Evolutionary conservation across 23 red algal genomes (phyloP).

Genomic region (Gracilariopsis chorda): DNA sequence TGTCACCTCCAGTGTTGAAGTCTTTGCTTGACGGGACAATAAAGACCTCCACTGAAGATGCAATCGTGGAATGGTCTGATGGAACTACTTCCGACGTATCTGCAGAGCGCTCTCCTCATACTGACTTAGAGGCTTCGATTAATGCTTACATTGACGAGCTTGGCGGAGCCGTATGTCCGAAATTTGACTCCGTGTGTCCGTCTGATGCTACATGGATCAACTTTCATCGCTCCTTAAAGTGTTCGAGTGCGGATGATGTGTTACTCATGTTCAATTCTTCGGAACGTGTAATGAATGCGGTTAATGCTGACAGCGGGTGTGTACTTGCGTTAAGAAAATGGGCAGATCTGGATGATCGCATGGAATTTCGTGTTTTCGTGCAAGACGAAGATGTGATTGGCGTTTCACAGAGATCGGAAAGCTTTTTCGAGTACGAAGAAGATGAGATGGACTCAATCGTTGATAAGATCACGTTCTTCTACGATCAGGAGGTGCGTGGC

Average conservation of each 20-base stretch:
- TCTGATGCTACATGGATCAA: slow-evolving; percentile 61
- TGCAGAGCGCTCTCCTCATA: not conserved
- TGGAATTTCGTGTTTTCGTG: slow-evolving; percentile 72
- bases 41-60: not conserved
- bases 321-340: slow-evolving; percentile 45
- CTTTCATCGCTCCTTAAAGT: slow-evolving; percentile 60
- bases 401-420: slow-evolving; percentile 13
- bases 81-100: slow-evolving; percentile 12
- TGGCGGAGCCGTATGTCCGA: slow-evolving; percentile 54
- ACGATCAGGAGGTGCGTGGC: not conserved
- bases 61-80: slow-evolving; percentile 52
- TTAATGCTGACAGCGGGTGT: not conserved
- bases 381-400: slow-evolving; percentile 23
- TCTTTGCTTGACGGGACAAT: slow-evolving; percentile 8
- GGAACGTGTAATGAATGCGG: slow-evolving; percentile 47
- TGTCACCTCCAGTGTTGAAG: not conserved
- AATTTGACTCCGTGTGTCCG: slow-evolving; percentile 44
- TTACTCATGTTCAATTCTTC: slow-evolving; percentile 43
- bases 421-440: not conserved
- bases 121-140: slow-evolving; percentile 28
- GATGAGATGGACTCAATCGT: slow-evolving; percentile 25
- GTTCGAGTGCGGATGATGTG: slow-evolving; percentile 54
- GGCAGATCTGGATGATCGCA: slow-evolving; percentile 38
- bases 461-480: not conserved
- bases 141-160: slow-evolving; percentile 33